phyloP scores from a whole-genome alignment of 2,329 filamentous ascomycete species.

The Ceratocystis huliohia region DNA sequence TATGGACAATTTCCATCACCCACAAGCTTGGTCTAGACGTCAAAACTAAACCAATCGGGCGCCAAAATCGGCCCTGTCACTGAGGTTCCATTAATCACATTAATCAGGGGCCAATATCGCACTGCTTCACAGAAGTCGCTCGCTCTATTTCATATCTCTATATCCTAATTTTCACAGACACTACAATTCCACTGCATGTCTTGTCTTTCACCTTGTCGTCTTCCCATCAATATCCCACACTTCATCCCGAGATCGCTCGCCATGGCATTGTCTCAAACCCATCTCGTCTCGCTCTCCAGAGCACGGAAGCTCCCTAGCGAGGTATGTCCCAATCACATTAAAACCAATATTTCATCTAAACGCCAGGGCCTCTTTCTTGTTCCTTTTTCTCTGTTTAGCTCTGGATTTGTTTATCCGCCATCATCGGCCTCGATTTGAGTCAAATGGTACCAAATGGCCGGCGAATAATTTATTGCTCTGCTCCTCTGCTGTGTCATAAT shows the following conservation, averaged over 20 bases:
- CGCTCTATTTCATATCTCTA: not conserved
- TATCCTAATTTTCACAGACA: not conserved
- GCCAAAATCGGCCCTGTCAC: not conserved
- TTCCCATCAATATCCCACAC: not conserved
- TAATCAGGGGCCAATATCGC: not conserved
- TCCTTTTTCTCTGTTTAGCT: not conserved
- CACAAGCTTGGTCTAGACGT: not conserved
- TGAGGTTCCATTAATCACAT: not conserved
- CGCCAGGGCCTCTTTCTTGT: not conserved
- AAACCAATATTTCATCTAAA: not conserved
- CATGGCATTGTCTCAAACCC: not conserved
- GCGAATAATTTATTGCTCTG: not conserved
- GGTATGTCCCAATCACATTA: not conserved
- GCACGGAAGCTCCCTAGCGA: conserved; percentile 2
- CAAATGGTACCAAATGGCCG: not conserved
- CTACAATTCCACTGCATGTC: not conserved
- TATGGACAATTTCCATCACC: not conserved
- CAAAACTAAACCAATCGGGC: not conserved
- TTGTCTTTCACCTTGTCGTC: not conserved
- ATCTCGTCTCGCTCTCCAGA: not conserved
- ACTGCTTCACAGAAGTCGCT: not conserved
- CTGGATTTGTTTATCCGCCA: not conserved
- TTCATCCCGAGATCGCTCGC: not conserved
- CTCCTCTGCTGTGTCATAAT: not conserved
- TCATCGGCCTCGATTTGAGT: not conserved